Conservation (phyloP, 768 basidiomycete genomes). For the Phaeotremella fagi region DNA sequence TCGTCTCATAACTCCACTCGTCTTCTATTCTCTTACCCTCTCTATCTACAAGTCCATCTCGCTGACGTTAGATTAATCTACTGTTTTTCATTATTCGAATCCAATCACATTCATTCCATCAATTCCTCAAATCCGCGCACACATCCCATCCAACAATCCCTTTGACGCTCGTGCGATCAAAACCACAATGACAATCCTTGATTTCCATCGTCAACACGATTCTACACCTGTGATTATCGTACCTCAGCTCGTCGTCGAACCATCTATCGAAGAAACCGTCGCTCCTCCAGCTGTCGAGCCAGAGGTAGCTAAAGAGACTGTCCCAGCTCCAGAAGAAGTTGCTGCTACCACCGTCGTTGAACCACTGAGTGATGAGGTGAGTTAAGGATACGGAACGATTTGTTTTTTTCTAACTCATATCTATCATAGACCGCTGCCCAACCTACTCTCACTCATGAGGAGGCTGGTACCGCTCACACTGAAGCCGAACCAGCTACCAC, state of each 20-base stretch:
- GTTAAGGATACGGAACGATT: background rate
- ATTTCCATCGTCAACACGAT: conserved; percentile 14
- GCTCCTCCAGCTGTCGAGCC: conserved; percentile 51
- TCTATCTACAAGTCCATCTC: background rate
- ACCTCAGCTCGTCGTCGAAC: conserved; percentile 43
- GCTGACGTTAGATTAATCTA: background rate
- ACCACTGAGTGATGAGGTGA: conserved; percentile 20
- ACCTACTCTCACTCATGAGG: conserved; percentile 39
- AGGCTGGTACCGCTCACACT: conserved; percentile 38
- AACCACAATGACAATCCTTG: conserved; percentile 16
- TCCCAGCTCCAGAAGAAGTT: conserved; percentile 16
- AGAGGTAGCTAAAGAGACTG: conserved; percentile 17
- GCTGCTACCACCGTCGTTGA: conserved; percentile 16
- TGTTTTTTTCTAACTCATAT: background rate
- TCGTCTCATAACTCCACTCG: no score
- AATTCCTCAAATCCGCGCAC: background rate
- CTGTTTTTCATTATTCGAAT: background rate
- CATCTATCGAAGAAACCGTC: conserved; percentile 49
- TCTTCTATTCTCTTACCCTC: background rate
- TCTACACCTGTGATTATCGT: conserved; percentile 4
- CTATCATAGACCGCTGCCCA: conserved; percentile 19
- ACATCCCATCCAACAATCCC: background rate
- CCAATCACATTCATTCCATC: background rate
- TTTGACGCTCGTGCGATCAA: background rate
- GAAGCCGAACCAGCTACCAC: conserved; percentile 33